A percentile compares a stretch with the other conserved stretches of the same genome.
Evolutionary conservation across 2,329 filamentous ascomycete species (phyloP).

Genomic region (Fusarium fracticaudum): DNA sequence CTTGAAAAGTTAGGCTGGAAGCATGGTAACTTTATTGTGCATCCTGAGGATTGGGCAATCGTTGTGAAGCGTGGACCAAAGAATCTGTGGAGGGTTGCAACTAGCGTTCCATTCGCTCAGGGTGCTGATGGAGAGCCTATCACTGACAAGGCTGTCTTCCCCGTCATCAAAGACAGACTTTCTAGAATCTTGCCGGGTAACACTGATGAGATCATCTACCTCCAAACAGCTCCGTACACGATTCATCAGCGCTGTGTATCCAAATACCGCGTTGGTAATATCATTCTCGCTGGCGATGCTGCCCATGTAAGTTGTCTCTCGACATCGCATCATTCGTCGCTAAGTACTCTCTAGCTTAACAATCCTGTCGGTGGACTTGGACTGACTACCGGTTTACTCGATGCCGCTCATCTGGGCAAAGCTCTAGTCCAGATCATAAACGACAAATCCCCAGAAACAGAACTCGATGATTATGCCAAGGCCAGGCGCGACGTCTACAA

Average conservation of each 20-base stretch:
- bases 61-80: neutral
- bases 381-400: neutral
- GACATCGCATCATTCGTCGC: fast-evolving
- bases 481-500: neutral
- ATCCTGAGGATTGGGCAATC: neutral
- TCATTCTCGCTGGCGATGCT: neutral
- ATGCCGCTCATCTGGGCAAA: neutral
- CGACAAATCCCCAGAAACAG: neutral
- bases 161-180: neutral
- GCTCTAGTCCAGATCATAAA: fast-evolving
- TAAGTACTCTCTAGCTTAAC: neutral
- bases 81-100: neutral
- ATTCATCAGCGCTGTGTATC: neutral
- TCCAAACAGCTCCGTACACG: neutral
- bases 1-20: neutral
- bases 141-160: neutral
- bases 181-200: neutral
- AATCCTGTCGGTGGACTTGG: neutral
- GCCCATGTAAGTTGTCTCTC: neutral
- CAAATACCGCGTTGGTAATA: neutral
- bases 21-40: neutral
- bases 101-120: neutral
- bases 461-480: neutral
- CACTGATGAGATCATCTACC: neutral
- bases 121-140: neutral